Evolutionary conservation across 768 basidiomycete genomes (phyloP).

Genomic region (Tricholoma bakamatsutake): DNA sequence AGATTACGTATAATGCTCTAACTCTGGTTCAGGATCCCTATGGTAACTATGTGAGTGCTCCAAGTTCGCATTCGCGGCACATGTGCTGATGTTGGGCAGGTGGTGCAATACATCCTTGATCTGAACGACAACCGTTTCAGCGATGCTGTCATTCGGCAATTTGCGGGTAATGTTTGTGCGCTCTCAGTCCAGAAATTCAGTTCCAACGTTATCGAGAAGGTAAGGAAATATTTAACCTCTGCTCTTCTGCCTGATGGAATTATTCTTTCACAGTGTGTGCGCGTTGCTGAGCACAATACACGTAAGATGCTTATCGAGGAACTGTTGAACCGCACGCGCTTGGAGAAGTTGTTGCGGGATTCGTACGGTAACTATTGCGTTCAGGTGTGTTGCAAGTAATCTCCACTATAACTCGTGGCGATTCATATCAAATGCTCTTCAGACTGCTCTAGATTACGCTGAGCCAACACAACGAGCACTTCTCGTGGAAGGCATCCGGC

Average conservation of each 20-base stretch:
- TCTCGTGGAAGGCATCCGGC: constrained; percentile 95
- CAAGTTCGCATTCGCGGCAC: background rate
- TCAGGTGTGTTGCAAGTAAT: constrained; percentile 44
- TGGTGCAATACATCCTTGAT: constrained; percentile 97
- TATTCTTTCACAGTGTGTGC: constrained; percentile 56
- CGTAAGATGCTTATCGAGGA: constrained; percentile 95
- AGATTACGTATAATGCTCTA: constrained; percentile 97
- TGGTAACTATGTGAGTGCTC: constrained; percentile 72
- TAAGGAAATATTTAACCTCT: constrained; percentile 20
- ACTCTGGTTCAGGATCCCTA: constrained; percentile 98
- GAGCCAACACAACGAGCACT: constrained; percentile 89
- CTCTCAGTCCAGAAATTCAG: constrained; percentile 99
- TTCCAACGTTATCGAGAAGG: constrained; percentile 98
- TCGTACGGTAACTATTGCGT: constrained; percentile 97
- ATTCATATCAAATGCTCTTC: constrained; percentile 6
- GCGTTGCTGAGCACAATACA: constrained; percentile 93
- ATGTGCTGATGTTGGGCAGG: constrained; percentile 35
- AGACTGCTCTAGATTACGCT: constrained; percentile 97
- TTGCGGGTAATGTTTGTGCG: constrained; percentile 95
- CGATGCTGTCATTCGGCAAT: constrained; percentile 95
- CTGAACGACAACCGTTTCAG: constrained; percentile 98
- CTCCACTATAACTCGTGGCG: background rate
- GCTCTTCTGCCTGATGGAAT: background rate
- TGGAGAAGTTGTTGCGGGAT: constrained; percentile 94
- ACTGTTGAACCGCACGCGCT: constrained; percentile 85